Evolutionary conservation across 257 asterid species (phyloP), one percentile per base, ranked within the genome.

Genomic region (Nicotiana otophora): DNA sequence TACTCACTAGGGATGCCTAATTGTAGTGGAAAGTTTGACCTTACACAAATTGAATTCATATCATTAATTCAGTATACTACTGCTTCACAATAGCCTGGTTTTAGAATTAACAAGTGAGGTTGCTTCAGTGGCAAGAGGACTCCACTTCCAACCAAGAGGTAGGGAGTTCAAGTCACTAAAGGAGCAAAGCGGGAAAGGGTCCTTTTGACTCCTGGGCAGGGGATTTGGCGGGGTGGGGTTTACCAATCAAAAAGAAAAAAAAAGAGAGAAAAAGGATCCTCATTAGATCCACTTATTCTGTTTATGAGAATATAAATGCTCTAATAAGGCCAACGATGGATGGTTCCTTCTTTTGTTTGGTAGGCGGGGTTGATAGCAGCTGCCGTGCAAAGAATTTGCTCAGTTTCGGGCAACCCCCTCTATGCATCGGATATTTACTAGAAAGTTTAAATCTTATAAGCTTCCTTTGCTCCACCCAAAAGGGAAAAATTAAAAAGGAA

Each of bases 141-240:
- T 75, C 46, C 46, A 75, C 63, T 48, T 74, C 26, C 63, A 48
- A 48, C 76, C 80, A 26, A 26, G 63, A 48, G 42, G 46, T 75
- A 7, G 80, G 80, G 63, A 75, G 80, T 75, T 75, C 63, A 75
- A 75, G 26, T 23, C 61, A 14, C 62, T 74, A 5, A 74, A 74
- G 61, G 26, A 74, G 39, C 9, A 10, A 74, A 46, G 46, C 8
- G 42, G 80, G 42, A 26, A 48, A 48, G 80, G 62, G 62, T 10
- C 80, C 60, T 74, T 74, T 74, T 48, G 62, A 74, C 80, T 48
- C 62, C 62, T 74, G 62, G 58, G n/a, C 62, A 26, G 42, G 42
- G 39, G 42, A 53, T 30, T 26, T 74, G 62, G 42, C 16, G 23
- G 42, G 23, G 14, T 74, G 63, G 2, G 15, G 62, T 74, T 74